phyloP scores from a whole-genome alignment of 1,284 basidiomycete genomes.

The Naganishia liquefaciens region DNA sequence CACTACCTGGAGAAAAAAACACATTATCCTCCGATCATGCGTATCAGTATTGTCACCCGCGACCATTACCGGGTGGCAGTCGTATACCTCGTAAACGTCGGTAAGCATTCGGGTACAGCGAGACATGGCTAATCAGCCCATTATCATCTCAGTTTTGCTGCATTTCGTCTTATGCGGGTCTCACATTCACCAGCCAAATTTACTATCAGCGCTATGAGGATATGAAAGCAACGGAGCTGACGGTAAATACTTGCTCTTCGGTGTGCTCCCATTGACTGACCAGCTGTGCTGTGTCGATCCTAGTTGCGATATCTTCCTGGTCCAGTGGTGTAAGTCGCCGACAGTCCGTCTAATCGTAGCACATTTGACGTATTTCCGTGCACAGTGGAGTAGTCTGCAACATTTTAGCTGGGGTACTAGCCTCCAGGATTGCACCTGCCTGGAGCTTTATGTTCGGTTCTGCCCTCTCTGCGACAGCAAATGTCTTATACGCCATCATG shows the following conservation, averaged over 20 bases:
- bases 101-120: not conserved
- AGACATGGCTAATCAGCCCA: slow-evolving; percentile 25
- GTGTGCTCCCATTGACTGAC: not conserved
- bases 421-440: slow-evolving; percentile 1
- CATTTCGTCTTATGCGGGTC: not conserved
- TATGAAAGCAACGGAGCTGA: slow-evolving; percentile 20
- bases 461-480: slow-evolving; percentile 1
- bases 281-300: not conserved
- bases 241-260: not conserved
- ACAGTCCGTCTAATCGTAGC: not conserved
- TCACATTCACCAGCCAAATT: slow-evolving; percentile 47
- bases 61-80: slow-evolving; percentile 65
- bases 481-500: slow-evolving; percentile 9
- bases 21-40: slow-evolving; percentile 66
- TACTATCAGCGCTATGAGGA: slow-evolving; percentile 49
- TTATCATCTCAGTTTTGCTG: not conserved
- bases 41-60: slow-evolving; percentile 65
- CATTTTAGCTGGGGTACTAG: slow-evolving; percentile 6
- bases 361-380: not conserved
- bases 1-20: slow-evolving; percentile 58
- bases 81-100: slow-evolving; percentile 60
- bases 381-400: slow-evolving; percentile 67
- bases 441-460: slow-evolving; percentile 7
- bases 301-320: slow-evolving; percentile 18
- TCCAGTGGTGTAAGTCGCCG: not conserved